Conservation (phyloP, 1,284 basidiomycete genomes). For the Xerocomus tenax region DNA sequence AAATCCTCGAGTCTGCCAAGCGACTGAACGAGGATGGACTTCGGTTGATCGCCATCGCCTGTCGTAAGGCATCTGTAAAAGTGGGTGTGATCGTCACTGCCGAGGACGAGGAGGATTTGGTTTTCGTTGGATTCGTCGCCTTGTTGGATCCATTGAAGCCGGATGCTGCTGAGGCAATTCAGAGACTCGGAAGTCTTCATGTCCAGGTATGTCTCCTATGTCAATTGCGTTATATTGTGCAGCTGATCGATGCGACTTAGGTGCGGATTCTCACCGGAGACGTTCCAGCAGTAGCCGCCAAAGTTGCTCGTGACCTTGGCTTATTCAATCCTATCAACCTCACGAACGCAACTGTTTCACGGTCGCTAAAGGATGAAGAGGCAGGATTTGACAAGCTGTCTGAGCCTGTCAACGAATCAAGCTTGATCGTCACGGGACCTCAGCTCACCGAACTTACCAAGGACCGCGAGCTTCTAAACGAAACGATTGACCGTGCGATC, state of each 20-base stretch:
- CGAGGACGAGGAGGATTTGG: slow-evolving; percentile 26
- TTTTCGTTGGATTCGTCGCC: slow-evolving; percentile 28
- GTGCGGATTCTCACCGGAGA: slow-evolving; percentile 29
- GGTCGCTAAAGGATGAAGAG: slow-evolving; percentile 23
- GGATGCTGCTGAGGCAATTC: slow-evolving; percentile 28
- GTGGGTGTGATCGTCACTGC: slow-evolving; percentile 12
- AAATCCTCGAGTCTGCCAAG: slow-evolving; percentile 25
- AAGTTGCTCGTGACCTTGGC: slow-evolving; percentile 30
- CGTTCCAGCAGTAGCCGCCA: slow-evolving; percentile 28
- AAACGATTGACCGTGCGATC: slow-evolving; percentile 29
- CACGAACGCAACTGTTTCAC: not conserved
- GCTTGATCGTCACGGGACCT: slow-evolving; percentile 26
- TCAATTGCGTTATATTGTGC: not conserved
- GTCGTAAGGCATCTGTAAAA: slow-evolving; percentile 20
- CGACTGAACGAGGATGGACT: slow-evolving; percentile 28
- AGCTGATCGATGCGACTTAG: slow-evolving; percentile 10
- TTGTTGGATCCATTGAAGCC: slow-evolving; percentile 28
- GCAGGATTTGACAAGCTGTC: slow-evolving; percentile 9
- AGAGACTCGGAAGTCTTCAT: slow-evolving; percentile 23
- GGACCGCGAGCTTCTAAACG: slow-evolving; percentile 22
- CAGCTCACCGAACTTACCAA: slow-evolving; percentile 28
- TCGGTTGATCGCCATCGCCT: slow-evolving; percentile 27
- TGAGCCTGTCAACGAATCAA: slow-evolving; percentile 19
- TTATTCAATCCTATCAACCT: slow-evolving; percentile 23
- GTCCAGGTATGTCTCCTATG: slow-evolving; percentile 22